Evolutionary conservation across 1,139 yeast species (phyloP), one percentile per base, ranked within the genome.

Genomic region (Kodamaea sp.): DNA sequence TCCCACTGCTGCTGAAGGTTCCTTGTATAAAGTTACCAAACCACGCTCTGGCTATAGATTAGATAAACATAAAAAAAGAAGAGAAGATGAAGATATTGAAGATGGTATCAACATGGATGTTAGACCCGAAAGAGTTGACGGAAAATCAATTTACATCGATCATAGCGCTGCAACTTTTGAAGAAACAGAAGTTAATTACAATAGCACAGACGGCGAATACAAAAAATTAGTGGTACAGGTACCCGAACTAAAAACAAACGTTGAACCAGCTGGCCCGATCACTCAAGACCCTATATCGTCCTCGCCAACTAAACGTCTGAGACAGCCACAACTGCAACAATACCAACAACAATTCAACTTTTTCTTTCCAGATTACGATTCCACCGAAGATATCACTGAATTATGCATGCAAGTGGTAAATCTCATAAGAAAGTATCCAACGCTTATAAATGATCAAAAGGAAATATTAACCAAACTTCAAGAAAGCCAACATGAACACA

Each of bases 1-100:
- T 55, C 79, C 85, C 2, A 77, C 78, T 27, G 55, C 55, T 1
- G 74, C 73, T 35, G 89, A 81, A 48, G 73, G 65, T 24, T 60
- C 72, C 2, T 54, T 81, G 32, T 79, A 79, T 49, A 63, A 59
- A 28, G 60, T 71, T n/a, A 60, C 38, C 36, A 46, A 45, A 26
- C 46, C 46, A 5, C 20, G 20, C 20, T 15, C 4, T 15, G 20
- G 20, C 20, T 15, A 15, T 15, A 15, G 20, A 15, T 3, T 15
- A 29, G 27, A 8, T 25, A 29, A 29, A 7, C 27, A 31, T 22
- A 35, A 28, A 23, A 39, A 37, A 24, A 12, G 31, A 6, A 27
- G 33, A 24, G 40, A 31, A 6, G 34, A 15, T 24, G 34, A 35
- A 4, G 41, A 34, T 5, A 34, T 24, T 4, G 30, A 24, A 10